Base-by-base conservation (phyloP, 2,329 filamentous ascomycete genomes). In the Bipolaris gigantea region DNA sequence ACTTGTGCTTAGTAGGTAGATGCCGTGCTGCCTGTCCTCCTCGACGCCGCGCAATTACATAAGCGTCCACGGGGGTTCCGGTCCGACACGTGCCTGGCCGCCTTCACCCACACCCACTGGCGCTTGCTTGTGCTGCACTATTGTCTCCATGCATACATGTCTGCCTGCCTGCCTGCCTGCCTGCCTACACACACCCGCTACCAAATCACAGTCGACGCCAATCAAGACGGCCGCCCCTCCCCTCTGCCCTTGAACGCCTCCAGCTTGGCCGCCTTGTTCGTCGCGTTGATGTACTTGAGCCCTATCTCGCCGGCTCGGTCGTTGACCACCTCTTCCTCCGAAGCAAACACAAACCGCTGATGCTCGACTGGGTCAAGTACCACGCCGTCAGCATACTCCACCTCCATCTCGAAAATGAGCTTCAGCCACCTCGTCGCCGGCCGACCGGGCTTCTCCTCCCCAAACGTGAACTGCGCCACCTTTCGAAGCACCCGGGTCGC, bases 401-500 rank as follows among this genome's bases (percentile, higher is more conserved):
- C 72, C 51, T 71, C 69, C 27, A 74, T 70, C 40, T 72, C 62
- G 35, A 75, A 74, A 10, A 71, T 65, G 42, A 66, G 52, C 68
- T 76, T 76, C 39, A 70, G 56, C 73, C 75, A 77, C 18, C 48
- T 61, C 19, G 45, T 56, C 19, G 39, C 44, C 5, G 48, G 49
- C 6, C 60, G 51, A n/a, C 54, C 58, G 19, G 45, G 50, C 46
- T 50, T 53, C 19, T 36, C 41, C 13, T 67, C 66, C 2, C 48
- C 39, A 54, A 71, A 70, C 5, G 62, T 66, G 40, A 68, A 66
- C 64, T 75, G 74, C 15, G 65, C 67, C 7, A 80, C 75, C 47
- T 79, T 69, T 23, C 76, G 73, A 2, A 76, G 64, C 33, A 83
- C 69, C 10, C 65, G 66, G 19, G 66, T 76, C 2, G 80, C 77